phyloP scores from a whole-genome alignment of 768 basidiomycete genomes.

The Dentipellis fragilis region DNA sequence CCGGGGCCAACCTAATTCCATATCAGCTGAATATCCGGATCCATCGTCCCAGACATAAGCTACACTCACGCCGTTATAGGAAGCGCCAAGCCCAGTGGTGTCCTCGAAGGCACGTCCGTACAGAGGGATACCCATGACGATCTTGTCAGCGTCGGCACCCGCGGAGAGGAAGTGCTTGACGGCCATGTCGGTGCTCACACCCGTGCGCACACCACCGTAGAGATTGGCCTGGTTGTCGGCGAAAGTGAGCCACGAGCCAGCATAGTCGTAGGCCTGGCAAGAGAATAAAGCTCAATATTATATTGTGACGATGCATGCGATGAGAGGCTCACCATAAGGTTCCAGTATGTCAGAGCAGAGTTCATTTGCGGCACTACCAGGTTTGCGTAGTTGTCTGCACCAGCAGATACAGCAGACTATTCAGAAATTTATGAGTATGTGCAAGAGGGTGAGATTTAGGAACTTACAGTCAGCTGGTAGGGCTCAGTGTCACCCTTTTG shows the following conservation, averaged over 20 bases:
- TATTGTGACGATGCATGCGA: background rate
- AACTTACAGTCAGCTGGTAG: conserved; percentile 43
- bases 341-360: conserved; percentile 62
- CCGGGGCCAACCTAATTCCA: conserved; percentile 55
- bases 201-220: conserved; percentile 53
- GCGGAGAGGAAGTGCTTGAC: conserved; percentile 46
- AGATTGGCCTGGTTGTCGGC: conserved; percentile 56
- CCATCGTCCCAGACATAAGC: background rate
- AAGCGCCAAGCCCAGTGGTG: conserved; percentile 53
- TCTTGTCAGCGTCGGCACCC: conserved; percentile 57
- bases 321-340: conserved; percentile 51
- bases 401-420: conserved; percentile 54
- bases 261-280: conserved; percentile 59
- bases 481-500: conserved; percentile 52
- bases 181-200: conserved; percentile 59
- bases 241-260: conserved; percentile 66
- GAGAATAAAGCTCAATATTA: background rate
- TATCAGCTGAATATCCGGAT: background rate
- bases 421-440: background rate
- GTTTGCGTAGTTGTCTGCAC: conserved; percentile 45
- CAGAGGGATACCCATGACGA: conserved; percentile 71
- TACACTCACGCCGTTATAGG: conserved; percentile 53
- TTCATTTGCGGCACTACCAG: conserved; percentile 58
- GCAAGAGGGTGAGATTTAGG: background rate
- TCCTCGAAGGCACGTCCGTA: conserved; percentile 74